phyloP scores from a whole-genome alignment of 1,284 basidiomycete genomes.

The Pseudozyma flocculosa region DNA sequence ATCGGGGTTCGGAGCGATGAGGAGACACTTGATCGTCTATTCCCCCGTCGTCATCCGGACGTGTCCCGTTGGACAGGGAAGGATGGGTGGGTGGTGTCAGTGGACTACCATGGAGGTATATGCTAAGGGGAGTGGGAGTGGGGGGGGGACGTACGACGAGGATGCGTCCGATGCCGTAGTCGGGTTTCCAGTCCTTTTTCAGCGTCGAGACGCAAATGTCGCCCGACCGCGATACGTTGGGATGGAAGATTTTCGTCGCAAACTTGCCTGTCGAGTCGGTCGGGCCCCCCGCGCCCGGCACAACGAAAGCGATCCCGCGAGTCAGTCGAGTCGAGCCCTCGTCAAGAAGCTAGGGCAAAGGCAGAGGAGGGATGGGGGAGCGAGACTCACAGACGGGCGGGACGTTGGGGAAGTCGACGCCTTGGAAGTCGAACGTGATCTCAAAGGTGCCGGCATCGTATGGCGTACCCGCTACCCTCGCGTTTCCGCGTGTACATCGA shows the following conservation, averaged over 20 bases:
- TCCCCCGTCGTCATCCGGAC: not conserved
- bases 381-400: constrained; percentile 16
- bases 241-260: constrained; percentile 77
- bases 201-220: constrained; percentile 97
- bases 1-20: constrained; percentile 94
- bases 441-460: constrained; percentile 63
- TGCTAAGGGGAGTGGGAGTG: too few species aligned
- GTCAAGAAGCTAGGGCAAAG: too few species aligned
- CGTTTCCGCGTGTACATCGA: too few species aligned
- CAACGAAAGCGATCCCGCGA: too few species aligned
- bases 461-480: constrained; percentile 82
- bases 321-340: too few species aligned
- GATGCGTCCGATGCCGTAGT: constrained; percentile 87
- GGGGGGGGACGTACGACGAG: constrained; percentile 63
- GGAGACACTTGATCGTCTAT: constrained; percentile 74
- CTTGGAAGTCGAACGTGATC: constrained; percentile 31
- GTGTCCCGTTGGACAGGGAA: too few species aligned
- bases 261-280: constrained; percentile 5
- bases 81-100: not conserved
- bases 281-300: too few species aligned
- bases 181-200: constrained; percentile 92
- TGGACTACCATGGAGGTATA: not conserved
- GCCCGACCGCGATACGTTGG: constrained; percentile 82
- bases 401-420: constrained; percentile 23
- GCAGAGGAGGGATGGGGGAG: too few species aligned